Base-by-base conservation (phyloP, 257 asterid genomes). In the Anisodus acutangulus region DNA sequence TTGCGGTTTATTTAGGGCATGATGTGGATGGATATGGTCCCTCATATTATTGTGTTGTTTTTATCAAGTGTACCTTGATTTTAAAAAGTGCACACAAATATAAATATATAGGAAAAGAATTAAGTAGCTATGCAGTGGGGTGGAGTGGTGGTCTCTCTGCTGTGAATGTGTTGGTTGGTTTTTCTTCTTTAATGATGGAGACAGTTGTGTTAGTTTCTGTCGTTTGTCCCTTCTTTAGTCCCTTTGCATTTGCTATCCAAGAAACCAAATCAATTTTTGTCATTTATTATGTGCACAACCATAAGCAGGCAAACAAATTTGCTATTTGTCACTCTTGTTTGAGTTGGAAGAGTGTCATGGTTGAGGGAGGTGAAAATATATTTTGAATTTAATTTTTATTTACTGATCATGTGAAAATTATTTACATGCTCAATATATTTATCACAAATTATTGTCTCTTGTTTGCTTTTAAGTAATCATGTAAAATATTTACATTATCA, bases 101-200 rank as follows among this genome's bases (percentile, higher is more conserved):
- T 59, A 26, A 51, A 9, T 57, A 47, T 67, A 71, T 62, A 71
- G 68, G 4, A 15, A 8, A 37, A 68, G 15, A 17, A 17, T 31
- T 31, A 1, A 39, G 16, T 10, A 10, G 70, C 43, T 22, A 22
- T 22, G 26, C 26, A 26, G 49, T 35, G 64, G 19, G 16, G 10
- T 59, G 66, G 31, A 37, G 26, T 39, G 51, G 78, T 68, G 78
- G 78, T 39, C 78, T 39, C 76, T n/a, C 85, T 83, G 57, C 59
- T 60, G 7, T 45, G 9, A 70, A 41, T 70, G 78, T 79, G 67
- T 87, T 22, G 80, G 89, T 85, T 79, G 85, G 82, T 83, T 60
- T 41, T 54, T 80, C 74, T 82, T 79, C 59, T 82, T 69, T 31
- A 78, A 82, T 66, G 45, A 78, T 78, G 47, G 47, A 78, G 64